A percentile compares a stretch with the other conserved stretches of the same genome.
Evolutionary conservation across 129 eudicot genomes (phyloP).

Genomic region (Flaveria trinervia): DNA sequence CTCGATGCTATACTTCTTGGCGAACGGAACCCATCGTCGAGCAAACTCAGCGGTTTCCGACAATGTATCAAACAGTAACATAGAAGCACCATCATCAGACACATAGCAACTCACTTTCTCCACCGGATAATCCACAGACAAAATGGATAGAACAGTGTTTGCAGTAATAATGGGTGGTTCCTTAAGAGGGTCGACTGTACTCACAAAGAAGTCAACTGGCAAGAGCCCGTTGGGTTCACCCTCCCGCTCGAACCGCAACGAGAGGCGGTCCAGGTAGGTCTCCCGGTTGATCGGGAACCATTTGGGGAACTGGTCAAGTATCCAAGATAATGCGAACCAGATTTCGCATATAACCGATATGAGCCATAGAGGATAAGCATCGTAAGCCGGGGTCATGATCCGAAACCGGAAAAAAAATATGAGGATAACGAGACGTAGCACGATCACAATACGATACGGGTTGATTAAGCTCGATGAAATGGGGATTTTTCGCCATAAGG

Average conservation of each 20-base stretch:
- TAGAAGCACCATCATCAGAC: conserved; percentile 98
- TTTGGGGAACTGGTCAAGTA: conserved; percentile 96
- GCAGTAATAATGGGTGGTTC: conserved; percentile 99
- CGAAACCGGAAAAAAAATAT: conserved; percentile 87
- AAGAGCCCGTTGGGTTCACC: conserved; percentile 76
- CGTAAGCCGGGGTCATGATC: conserved; percentile 81
- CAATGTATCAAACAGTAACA: conserved; percentile 85
- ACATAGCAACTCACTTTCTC: conserved; percentile 93
- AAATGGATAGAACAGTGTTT: conserved; percentile 85
- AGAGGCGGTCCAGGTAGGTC: conserved; percentile 87
- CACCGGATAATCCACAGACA: conserved; percentile 88
- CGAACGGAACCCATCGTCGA: conserved; percentile 96
- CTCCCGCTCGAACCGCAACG: conserved; percentile 86
- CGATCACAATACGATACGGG: conserved; percentile 85
- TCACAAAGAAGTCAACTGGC: conserved; percentile 87
- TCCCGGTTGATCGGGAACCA: conserved; percentile 95
- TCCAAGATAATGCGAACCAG: conserved; percentile 97
- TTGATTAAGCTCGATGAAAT: conserved; percentile 79
- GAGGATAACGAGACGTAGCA: conserved; percentile 71
- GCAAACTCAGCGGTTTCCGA: conserved; percentile 95
- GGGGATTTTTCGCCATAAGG: conserved; percentile 94
- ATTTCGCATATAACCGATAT: conserved; percentile 93
- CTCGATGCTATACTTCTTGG: conserved; percentile 82
- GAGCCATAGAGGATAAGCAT: conserved; percentile 88
- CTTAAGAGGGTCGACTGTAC: conserved; percentile 92